Percentiles rank a stretch among this genome's conserved stretches.
phyloP scores from a whole-genome alignment of 2,329 filamentous ascomycete species.

The Colletotrichum lindemuthianum region DNA sequence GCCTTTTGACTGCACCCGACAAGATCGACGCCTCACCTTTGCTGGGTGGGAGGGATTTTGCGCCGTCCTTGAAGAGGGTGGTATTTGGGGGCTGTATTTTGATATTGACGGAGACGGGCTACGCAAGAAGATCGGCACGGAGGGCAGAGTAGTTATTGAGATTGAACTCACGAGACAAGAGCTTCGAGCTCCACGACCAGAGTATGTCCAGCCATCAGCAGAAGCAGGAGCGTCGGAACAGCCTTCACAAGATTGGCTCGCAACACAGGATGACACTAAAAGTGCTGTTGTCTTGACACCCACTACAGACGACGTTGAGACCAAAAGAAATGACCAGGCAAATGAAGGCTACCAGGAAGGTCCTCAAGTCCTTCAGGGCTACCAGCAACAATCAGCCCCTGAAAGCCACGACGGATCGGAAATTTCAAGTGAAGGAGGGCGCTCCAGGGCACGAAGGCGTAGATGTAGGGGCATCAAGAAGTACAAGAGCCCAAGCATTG shows the following conservation, averaged over 20 bases:
- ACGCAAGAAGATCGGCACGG: conserved; percentile 54
- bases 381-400: no score
- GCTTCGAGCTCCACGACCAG: conserved; percentile 41
- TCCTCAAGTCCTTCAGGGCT: no score
- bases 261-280: background rate
- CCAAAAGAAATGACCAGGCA: background rate
- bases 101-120: conserved; percentile 57
- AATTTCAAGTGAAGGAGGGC: background rate
- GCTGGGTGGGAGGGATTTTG: conserved; percentile 61
- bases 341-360: background rate
- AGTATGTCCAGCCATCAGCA: background rate
- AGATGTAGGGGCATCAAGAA: background rate
- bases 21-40: conserved; percentile 60
- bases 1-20: conserved; percentile 62
- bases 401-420: background rate
- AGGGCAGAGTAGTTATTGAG: conserved; percentile 60
- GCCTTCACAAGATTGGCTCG: background rate
- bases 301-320: background rate
- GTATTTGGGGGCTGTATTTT: conserved; percentile 59
- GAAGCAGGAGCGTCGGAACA: background rate
- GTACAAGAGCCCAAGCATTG: conserved; percentile 10
- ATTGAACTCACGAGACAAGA: conserved; percentile 65
- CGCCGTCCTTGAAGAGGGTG: conserved; percentile 53
- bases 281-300: no score
- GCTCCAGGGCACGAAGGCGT: background rate